Percentiles rank a stretch among this genome's conserved stretches.
These are phyloP conservation scores for Arachnomyces sp. DNA, from an alignment of 2,329 filamentous ascomycete species.

Conservation along the genomic window DNA sequence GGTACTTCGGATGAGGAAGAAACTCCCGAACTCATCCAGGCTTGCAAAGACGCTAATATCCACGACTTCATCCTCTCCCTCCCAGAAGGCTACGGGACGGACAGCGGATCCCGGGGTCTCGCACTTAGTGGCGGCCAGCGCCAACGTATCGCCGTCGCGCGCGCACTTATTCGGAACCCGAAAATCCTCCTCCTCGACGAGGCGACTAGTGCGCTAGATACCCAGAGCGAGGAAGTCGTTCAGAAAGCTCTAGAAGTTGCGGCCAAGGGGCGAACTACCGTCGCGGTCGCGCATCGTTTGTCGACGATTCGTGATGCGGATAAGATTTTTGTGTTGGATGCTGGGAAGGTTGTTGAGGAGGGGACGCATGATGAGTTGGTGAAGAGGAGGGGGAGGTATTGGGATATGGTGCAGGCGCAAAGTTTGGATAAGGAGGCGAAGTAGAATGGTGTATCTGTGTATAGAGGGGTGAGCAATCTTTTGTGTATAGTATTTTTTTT, in stretches of 20 bases:
- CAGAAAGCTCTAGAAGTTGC: conserved; percentile 32
- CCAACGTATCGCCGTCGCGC: conserved; percentile 37
- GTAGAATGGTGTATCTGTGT: no score
- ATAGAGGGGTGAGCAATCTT: no score
- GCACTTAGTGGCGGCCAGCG: conserved; percentile 31
- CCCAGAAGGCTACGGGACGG: conserved; percentile 29
- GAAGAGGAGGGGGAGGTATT: conserved; percentile 22
- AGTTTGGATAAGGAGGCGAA: conserved; percentile 10
- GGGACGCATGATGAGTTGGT: conserved; percentile 35
- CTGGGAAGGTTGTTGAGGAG: conserved; percentile 30
- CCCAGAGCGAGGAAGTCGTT: conserved; percentile 27
- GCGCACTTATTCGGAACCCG: conserved; percentile 33
- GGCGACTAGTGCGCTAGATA: conserved; percentile 35
- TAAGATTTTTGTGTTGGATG: conserved; percentile 59
- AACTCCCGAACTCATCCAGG: conserved; percentile 25
- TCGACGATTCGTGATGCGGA: conserved; percentile 80
- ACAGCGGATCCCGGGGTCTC: conserved; percentile 26
- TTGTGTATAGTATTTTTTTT: no score
- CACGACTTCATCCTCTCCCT: conserved; percentile 32
- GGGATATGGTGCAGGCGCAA: conserved; percentile 21
- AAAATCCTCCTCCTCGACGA: conserved; percentile 36
- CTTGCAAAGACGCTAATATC: conserved; percentile 30
- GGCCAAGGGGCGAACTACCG: conserved; percentile 71
- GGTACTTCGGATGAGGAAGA: conserved; percentile 31
- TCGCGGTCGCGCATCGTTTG: conserved; percentile 80